Conservation (phyloP, 2,329 filamentous ascomycete species). For the Penicillium sp. region DNA sequence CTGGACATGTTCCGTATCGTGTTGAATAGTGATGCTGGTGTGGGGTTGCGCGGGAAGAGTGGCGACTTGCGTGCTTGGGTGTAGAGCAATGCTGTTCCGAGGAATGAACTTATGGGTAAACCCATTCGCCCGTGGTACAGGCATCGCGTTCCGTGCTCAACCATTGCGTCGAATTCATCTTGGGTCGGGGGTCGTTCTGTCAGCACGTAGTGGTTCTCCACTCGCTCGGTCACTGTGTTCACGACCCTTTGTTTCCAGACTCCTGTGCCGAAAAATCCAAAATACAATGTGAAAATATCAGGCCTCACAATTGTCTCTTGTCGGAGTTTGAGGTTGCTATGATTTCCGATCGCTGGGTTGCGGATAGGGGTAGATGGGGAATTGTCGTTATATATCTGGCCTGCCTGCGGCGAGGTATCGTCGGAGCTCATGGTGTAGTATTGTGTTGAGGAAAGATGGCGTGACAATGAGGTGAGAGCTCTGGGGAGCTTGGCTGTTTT, state of each 20-base stretch:
- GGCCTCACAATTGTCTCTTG: slow-evolving; percentile 27
- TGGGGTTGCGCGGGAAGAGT: slow-evolving; percentile 7
- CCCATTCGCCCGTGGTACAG: slow-evolving; percentile 25
- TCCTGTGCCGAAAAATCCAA: slow-evolving; percentile 26
- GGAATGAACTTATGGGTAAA: slow-evolving; percentile 16
- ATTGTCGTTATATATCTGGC: not conserved
- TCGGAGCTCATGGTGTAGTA: slow-evolving; percentile 27
- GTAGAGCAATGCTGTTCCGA: slow-evolving; percentile 13
- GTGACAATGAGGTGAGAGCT: not conserved
- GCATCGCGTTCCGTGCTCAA: slow-evolving; percentile 17
- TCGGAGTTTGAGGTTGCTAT: slow-evolving; percentile 20
- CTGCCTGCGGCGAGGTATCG: slow-evolving; percentile 21
- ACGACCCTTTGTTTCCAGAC: slow-evolving; percentile 19
- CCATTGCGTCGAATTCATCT: slow-evolving; percentile 35
- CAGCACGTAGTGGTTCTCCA: slow-evolving; percentile 22
- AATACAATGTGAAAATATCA: slow-evolving; percentile 26
- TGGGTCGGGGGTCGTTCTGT: slow-evolving; percentile 32
- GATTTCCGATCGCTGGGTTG: slow-evolving; percentile 15
- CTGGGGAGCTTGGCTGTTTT: not conserved
- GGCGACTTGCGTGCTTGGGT: slow-evolving; percentile 8
- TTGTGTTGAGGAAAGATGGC: not conserved
- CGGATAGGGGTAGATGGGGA: slow-evolving; percentile 4
- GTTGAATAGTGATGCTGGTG: slow-evolving; percentile 4
- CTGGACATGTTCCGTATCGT: slow-evolving; percentile 1
- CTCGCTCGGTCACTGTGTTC: slow-evolving; percentile 8